Percentiles rank a stretch among this genome's conserved stretches.
These are phyloP conservation scores for Dentipellis fragilis DNA, from an alignment of 768 basidiomycete genomes.

Conservation along the genomic window DNA sequence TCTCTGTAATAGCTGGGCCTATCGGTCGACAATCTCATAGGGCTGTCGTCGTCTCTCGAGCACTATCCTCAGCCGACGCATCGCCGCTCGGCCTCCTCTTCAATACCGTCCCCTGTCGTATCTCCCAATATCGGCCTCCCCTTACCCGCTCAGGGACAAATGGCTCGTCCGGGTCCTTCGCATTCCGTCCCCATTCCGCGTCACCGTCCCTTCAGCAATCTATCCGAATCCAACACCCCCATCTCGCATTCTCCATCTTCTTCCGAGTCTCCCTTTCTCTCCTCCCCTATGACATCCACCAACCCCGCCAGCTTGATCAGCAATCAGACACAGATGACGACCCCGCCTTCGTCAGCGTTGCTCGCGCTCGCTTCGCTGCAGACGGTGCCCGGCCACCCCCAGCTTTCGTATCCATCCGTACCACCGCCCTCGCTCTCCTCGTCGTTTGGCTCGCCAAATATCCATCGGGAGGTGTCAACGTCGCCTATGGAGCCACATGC, in stretches of 20 bases:
- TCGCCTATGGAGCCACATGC: slow-evolving; percentile 14
- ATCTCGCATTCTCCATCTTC: slow-evolving; percentile 57
- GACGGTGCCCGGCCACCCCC: slow-evolving; percentile 25
- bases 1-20: slow-evolving; percentile 45
- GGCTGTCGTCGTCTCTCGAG: slow-evolving; percentile 47
- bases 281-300: slow-evolving; percentile 48
- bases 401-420: slow-evolving; percentile 70
- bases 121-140: slow-evolving; percentile 12
- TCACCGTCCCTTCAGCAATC: slow-evolving; percentile 38
- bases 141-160: slow-evolving; percentile 5
- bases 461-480: slow-evolving; percentile 2
- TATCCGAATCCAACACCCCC: slow-evolving; percentile 48
- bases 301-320: slow-evolving; percentile 47
- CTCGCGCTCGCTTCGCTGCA: slow-evolving; percentile 31
- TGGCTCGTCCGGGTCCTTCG: slow-evolving; percentile 18
- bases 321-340: slow-evolving; percentile 57
- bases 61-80: slow-evolving; percentile 67
- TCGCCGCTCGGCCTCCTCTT: slow-evolving; percentile 37
- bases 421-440: slow-evolving; percentile 77
- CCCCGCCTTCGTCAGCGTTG: slow-evolving; percentile 59
- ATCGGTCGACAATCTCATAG: slow-evolving; percentile 71
- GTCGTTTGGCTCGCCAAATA: slow-evolving; percentile 25
- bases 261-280: slow-evolving; percentile 27
- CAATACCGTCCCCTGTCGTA: slow-evolving; percentile 40
- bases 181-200: slow-evolving; percentile 70